These are phyloP conservation scores for Picea sitchensis DNA, from an alignment of 75 land plant species.

Conservation along the genomic window DNA sequence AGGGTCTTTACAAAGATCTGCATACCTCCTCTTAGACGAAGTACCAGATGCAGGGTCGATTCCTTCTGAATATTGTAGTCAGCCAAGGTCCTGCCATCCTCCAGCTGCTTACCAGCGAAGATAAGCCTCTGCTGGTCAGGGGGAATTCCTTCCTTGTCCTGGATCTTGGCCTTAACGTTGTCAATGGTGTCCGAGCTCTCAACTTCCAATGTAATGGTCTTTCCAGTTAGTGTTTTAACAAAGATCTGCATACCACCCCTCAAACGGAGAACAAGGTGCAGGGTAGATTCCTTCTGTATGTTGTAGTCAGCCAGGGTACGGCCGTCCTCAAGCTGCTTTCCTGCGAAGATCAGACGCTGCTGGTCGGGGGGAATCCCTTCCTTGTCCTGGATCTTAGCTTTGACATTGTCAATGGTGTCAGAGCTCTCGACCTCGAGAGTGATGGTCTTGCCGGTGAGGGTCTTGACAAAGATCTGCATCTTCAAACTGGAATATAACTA, in stretches of 20 bases:
- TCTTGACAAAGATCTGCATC: too few relatives aligned
- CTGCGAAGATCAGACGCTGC: conserved; percentile 26
- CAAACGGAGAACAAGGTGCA: too few relatives aligned
- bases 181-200: too few relatives aligned
- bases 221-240: conserved; percentile 4
- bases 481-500: too few relatives aligned
- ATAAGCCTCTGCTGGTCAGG: too few relatives aligned
- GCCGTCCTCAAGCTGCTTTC: conserved; percentile 21
- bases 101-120: not conserved
- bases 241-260: not conserved
- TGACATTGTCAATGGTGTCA: too few relatives aligned
- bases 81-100: conserved; percentile 2
- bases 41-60: conserved; percentile 33
- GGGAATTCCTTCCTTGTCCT: too few relatives aligned
- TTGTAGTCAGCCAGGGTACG: not conserved
- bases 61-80: conserved; percentile 7
- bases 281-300: too few relatives aligned
- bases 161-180: too few relatives aligned
- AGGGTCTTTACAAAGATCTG: conserved; percentile 7
- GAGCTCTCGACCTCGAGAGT: too few relatives aligned
- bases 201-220: not conserved
- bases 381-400: conserved; percentile 13
- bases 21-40: conserved; percentile 29
- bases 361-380: conserved; percentile 24
- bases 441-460: too few relatives aligned